These are phyloP conservation scores for Petunia axillaris DNA, from an alignment of 257 asterid species.

Conservation along the genomic window DNA sequence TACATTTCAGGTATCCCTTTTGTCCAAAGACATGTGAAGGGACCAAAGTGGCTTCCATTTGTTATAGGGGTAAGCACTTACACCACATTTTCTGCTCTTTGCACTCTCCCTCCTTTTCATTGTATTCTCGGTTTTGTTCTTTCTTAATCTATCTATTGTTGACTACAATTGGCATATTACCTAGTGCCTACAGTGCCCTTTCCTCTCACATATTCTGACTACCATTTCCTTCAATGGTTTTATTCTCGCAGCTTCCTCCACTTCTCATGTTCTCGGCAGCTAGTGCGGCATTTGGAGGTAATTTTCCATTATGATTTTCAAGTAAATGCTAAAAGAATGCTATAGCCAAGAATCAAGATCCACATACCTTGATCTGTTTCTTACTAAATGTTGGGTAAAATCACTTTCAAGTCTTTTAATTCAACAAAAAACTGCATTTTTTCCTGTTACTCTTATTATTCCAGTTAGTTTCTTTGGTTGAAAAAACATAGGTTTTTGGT, in stretches of 20 bases:
- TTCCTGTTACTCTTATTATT: neutral
- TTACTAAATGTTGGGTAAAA: neutral
- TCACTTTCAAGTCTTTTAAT: neutral
- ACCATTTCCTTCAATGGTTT: constrained; percentile 12
- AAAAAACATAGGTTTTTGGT: neutral
- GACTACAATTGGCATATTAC: neutral
- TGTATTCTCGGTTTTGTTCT: neutral
- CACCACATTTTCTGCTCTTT: neutral
- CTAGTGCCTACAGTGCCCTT: neutral
- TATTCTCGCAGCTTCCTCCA: constrained; percentile 60
- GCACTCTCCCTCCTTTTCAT: neutral
- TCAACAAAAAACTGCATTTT: neutral
- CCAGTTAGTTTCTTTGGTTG: neutral
- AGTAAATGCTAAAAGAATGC: neutral
- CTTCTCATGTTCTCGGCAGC: constrained; percentile 74
- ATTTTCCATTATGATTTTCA: constrained; percentile 10
- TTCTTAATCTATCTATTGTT: neutral
- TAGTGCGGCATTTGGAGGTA: constrained; percentile 94
- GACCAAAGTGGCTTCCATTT: constrained; percentile 75
- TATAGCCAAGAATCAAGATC: neutral
- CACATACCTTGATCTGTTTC: neutral
- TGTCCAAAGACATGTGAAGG: constrained; percentile 62
- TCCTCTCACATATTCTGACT: neutral
- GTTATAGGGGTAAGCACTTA: constrained; percentile 58
- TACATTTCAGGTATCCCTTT: constrained; percentile 60